Base-by-base conservation (phyloP, 2,329 filamentous ascomycete genomes). In the Zalaria obscura region DNA sequence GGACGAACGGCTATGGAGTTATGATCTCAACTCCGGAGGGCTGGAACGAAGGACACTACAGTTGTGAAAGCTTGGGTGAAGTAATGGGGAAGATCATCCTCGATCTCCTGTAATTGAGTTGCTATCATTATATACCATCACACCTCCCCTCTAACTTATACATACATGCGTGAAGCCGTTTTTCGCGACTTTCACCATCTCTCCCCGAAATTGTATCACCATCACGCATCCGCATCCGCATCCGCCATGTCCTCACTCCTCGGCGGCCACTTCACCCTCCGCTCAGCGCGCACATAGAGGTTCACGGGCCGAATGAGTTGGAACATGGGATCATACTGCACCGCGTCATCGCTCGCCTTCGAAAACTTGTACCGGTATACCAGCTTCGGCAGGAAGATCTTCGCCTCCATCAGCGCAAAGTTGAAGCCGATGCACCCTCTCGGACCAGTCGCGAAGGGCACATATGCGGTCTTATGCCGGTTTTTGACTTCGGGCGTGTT, bases 351-450 rank as follows among this genome's bases (percentile, higher is more conserved):
- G 3, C 64, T 63, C n/a, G 67, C 72, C n/a, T 65, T 54, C 6
- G 46, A 55, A 44, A 76, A 79, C 41, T 70, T 60, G 52, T 80
- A 79, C 5, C 75, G 63, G 43, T 68, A 78, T 2, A 79, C 55
- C 32, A 80, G 57, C 59, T 78, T 73, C 1, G 67, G 62, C 47
- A 80, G 33, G 49, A 76, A 68, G 3, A 76, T 63, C 60, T 78
- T 78, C 44, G 77, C 63, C 55, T 80, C 74, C 44, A 70, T 66
- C 5, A 79, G 58, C 0, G 75, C 76, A 54, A 79, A 77, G 56
- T 77, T 79, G 65, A 77, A 78, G 0, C 75, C 76, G 42, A 80
- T 73, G 46, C 76, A 80, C 59, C 68, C 69, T 1, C 76, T 61
- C 0, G 63, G 68, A 0, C 76, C 76, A 0, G 66, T 60, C 0